Evolutionary conservation across 2,329 filamentous ascomycete genomes (phyloP).

Genomic region (Exophiala sideris): DNA sequence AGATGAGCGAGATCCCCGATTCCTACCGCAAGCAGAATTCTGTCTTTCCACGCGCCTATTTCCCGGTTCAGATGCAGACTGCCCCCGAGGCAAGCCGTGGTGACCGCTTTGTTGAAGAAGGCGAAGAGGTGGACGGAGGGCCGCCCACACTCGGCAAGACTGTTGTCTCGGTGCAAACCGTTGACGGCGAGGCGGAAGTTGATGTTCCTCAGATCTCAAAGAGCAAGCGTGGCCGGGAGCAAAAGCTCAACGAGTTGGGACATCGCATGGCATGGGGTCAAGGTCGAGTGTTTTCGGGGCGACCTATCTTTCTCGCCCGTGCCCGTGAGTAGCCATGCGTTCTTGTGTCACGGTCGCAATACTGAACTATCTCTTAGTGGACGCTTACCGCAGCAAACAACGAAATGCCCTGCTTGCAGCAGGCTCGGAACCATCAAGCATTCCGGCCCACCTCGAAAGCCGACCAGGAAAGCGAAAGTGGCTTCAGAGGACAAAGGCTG

Average conservation of each 20-base stretch:
- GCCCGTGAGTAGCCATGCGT: slow-evolving; percentile 64
- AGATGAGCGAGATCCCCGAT: slow-evolving; percentile 94
- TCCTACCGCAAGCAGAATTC: slow-evolving; percentile 87
- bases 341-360: too few species aligned
- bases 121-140: slow-evolving; percentile 48
- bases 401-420: slow-evolving; percentile 73
- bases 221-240: slow-evolving; percentile 70
- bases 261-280: slow-evolving; percentile 97
- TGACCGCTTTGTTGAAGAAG: slow-evolving; percentile 70
- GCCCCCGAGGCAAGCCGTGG: slow-evolving; percentile 69
- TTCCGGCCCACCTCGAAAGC: slow-evolving; percentile 84
- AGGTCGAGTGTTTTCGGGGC: slow-evolving; percentile 82
- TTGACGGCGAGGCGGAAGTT: slow-evolving; percentile 72
- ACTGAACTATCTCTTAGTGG: slow-evolving; percentile 56
- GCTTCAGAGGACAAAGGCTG: slow-evolving; percentile 53
- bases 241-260: slow-evolving; percentile 87
- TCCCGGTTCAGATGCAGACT: slow-evolving; percentile 87
- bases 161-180: slow-evolving; percentile 58
- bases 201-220: slow-evolving; percentile 71
- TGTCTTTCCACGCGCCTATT: slow-evolving; percentile 88
- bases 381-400: slow-evolving; percentile 92
- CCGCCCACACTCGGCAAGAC: slow-evolving; percentile 38
- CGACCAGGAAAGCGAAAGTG: slow-evolving; percentile 78
- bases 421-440: slow-evolving; percentile 69
- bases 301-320: slow-evolving; percentile 84